Base-by-base conservation (phyloP, 2,329 filamentous ascomycete genomes). In the Talaromyces funiculosus region DNA sequence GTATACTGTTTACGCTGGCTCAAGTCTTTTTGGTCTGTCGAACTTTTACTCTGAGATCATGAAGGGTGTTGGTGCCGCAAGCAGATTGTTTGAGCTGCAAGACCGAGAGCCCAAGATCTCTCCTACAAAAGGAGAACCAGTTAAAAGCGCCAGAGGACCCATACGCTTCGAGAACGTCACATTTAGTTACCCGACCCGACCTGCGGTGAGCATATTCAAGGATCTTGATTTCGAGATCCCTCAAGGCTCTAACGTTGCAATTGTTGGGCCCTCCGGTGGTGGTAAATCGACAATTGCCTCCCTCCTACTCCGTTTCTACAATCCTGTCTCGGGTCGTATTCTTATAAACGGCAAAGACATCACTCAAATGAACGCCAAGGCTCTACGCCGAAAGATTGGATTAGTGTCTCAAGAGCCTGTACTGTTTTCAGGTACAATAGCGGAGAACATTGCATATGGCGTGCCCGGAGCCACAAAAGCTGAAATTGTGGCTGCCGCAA, bases 21-120 rank as follows among this genome's bases (percentile, higher is more conserved):
- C 90, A 53, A 96, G 90, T 75, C 84, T 99, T 64, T 96, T 97
- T 67, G 94, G 94, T 3, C 81, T 99, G 1, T 96, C 92, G 3
- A 91, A 90, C 60, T 99, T 99, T 77, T 99, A 97, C 76, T 96
- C 92, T 0, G 94, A 99, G 73, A 82, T 99, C 63, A 99, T 99
- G 94, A 99, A 99, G 75, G 95, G 95, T 43, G 93, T 96, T 3
- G 94, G 95, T 69, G 94, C 94, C 43, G 94, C 94, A n/a, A 96
- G 89, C 69, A 89, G 94, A 62, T 81, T 99, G 1, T 99, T 99
- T 70, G 94, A 99, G 72, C 83, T 99, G 5, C 92, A 97, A 72
- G 94, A 99, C 73, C 87, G 94, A 64, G 81, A 90, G 61, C 90
- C 92, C 0, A 88, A 86, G 2, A 95, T 97, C 63, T 88, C 88